These are phyloP conservation scores for Sclerotinia glacialis DNA, from an alignment of 2,329 filamentous ascomycete genomes.

Conservation along the genomic window DNA sequence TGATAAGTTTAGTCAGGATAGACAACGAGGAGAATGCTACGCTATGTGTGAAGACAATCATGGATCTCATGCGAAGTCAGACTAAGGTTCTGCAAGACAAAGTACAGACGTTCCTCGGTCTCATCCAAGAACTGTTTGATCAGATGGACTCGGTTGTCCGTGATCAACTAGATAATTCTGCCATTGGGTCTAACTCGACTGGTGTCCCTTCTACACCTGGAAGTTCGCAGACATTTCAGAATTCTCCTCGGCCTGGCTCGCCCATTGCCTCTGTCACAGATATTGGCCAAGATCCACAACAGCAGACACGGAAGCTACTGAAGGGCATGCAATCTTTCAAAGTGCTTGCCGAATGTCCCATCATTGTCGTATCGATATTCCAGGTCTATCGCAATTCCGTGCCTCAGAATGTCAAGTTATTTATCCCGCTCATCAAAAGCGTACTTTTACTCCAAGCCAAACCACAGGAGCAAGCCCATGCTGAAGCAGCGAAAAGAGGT, in stretches of 20 bases:
- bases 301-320: conserved; percentile 74
- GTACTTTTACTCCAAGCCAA: conserved; percentile 86
- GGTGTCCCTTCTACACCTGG: conserved; percentile 66
- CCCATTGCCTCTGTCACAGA: conserved; percentile 81
- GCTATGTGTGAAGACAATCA: conserved; percentile 96
- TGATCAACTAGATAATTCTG: conserved; percentile 85
- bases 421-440: conserved; percentile 90
- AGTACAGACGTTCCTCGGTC: conserved; percentile 82
- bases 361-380: conserved; percentile 97
- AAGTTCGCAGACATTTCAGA: conserved; percentile 68
- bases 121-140: conserved; percentile 95
- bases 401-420: conserved; percentile 79
- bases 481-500: conserved; percentile 73
- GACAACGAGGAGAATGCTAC: conserved; percentile 99
- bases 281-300: conserved; percentile 75
- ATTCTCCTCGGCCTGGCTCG: conserved; percentile 81
- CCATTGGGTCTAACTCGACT: conserved; percentile 50
- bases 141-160: conserved; percentile 92
- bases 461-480: conserved; percentile 88
- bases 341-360: conserved; percentile 94
- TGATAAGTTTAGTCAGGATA: conserved; percentile 81
- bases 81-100: conserved; percentile 75
- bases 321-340: conserved; percentile 99
- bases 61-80: conserved; percentile 93
- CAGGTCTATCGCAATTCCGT: conserved; percentile 84